A percentile compares a stretch with the other conserved stretches of the same genome.
Evolutionary conservation across 2,329 filamentous ascomycete species (phyloP).

Genomic region (Magnaporthiopsis poae): DNA sequence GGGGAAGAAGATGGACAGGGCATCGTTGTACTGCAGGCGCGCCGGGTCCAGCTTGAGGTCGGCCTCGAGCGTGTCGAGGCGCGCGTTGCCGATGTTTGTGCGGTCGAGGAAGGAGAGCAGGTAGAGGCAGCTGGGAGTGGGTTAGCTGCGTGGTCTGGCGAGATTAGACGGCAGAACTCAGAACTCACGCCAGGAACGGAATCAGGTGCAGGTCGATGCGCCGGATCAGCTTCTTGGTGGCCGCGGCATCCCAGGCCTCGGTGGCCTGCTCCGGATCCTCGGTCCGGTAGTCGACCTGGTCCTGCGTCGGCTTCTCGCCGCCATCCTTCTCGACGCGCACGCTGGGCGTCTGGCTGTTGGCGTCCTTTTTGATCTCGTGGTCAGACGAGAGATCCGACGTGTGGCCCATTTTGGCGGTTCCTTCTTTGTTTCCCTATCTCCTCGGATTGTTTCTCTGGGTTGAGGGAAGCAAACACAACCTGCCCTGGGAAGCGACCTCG

Average conservation of each 20-base stretch:
- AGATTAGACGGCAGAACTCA: too few species aligned
- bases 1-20: conserved; percentile 67
- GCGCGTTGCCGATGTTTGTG: conserved; percentile 44
- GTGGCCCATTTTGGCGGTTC: conserved; percentile 3
- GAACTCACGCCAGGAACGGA: conserved; percentile 5
- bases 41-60: conserved; percentile 41
- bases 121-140: conserved; percentile 28
- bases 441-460: background rate
- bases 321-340: background rate
- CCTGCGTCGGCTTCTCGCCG: conserved; percentile 5
- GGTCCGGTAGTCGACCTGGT: conserved; percentile 3
- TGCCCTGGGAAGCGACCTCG: background rate
- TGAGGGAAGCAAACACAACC: background rate
- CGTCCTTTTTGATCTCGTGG: conserved; percentile 5
- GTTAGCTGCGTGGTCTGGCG: background rate
- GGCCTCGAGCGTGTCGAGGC: conserved; percentile 48
- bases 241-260: background rate
- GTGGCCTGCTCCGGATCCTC: conserved; percentile 2
- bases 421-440: background rate
- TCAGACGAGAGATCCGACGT: conserved; percentile 4
- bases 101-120: conserved; percentile 60
- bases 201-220: conserved; percentile 9
- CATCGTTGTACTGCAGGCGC: conserved; percentile 60
- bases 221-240: conserved; percentile 7
- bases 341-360: conserved; percentile 1